phyloP scores from a whole-genome alignment of 495 filamentous ascomycete species.

The Cryomyces minteri region DNA sequence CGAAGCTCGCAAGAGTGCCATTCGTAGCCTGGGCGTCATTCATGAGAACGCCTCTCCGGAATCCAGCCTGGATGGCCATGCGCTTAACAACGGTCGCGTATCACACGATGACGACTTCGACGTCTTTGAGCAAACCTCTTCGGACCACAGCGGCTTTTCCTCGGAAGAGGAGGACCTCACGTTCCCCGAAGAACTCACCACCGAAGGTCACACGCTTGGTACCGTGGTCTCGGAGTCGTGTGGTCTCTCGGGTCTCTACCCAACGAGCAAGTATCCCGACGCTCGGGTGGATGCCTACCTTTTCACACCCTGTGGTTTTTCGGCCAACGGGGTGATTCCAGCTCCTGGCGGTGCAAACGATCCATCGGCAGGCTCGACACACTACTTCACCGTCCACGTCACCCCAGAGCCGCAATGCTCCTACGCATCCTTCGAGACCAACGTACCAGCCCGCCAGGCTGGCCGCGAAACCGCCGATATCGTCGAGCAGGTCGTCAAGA shows the following conservation, averaged over 20 bases:
- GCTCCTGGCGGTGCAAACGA: constrained; percentile 31
- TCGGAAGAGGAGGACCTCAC: constrained; percentile 32
- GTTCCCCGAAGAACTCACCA: constrained; percentile 57
- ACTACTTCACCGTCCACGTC: constrained; percentile 99
- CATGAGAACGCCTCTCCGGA: constrained; percentile 11
- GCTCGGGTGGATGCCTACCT: constrained; percentile 91
- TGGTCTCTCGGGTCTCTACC: constrained; percentile 80
- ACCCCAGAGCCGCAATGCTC: constrained; percentile 95
- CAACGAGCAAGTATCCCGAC: constrained; percentile 71
- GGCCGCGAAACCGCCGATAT: constrained; percentile 80
- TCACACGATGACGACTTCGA: constrained; percentile 36
- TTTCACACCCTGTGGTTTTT: constrained; percentile 95
- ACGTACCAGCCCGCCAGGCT: constrained; percentile 78
- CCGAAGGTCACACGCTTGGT: constrained; percentile 86
- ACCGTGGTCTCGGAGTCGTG: constrained; percentile 83
- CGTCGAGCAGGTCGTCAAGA: constrained; percentile 80
- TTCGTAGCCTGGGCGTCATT: constrained; percentile 29
- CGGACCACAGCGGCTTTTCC: constrained; percentile 43
- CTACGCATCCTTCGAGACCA: constrained; percentile 98
- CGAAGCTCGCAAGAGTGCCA: constrained; percentile 32
- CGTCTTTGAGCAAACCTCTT: constrained; percentile 59
- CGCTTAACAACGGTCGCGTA: constrained; percentile 17
- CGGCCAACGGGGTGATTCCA: constrained; percentile 91
- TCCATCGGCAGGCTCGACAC: constrained; percentile 29
- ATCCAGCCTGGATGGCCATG: constrained; percentile 24